These are phyloP conservation scores for Ophiocordyceps camponoti-floridani DNA, from an alignment of 2,329 filamentous ascomycete genomes.

Conservation along the genomic window DNA sequence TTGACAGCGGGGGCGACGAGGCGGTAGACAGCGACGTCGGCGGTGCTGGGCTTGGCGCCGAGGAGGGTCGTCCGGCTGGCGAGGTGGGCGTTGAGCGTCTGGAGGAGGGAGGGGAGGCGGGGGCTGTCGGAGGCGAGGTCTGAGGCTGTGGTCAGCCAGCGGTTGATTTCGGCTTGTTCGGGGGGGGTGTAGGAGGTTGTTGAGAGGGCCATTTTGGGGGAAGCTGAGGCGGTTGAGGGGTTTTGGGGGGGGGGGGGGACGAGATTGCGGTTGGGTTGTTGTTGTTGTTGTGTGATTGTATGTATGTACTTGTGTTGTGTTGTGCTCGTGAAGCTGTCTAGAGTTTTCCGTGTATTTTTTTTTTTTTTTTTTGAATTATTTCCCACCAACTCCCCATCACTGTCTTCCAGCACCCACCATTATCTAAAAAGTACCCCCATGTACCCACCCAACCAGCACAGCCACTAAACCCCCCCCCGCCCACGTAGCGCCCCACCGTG, in stretches of 20 bases:
- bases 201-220: too few species aligned
- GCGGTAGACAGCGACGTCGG: slow-evolving; percentile 71
- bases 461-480: not conserved
- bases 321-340: not conserved
- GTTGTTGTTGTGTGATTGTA: not conserved
- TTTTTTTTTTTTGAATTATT: too few species aligned
- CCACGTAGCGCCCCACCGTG: not conserved
- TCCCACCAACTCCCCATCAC: too few species aligned
- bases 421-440: too few species aligned
- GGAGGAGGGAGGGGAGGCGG: slow-evolving; percentile 42
- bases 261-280: not conserved
- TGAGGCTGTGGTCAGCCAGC: slow-evolving; percentile 69
- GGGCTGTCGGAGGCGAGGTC: slow-evolving; percentile 44
- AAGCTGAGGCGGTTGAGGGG: slow-evolving; percentile 18
- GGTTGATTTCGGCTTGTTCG: slow-evolving; percentile 74
- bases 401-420: too few species aligned
- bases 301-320: too few species aligned
- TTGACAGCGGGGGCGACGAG: slow-evolving; percentile 60
- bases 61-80: slow-evolving; percentile 77
- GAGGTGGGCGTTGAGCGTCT: slow-evolving; percentile 71
- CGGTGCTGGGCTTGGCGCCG: slow-evolving; percentile 74
- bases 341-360: too few species aligned
- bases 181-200: slow-evolving; percentile 62
- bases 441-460: too few species aligned
- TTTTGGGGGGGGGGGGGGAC: not conserved